Percentiles rank a stretch among this genome's conserved stretches.
phyloP scores from a whole-genome alignment of 148 eudicot genomes.

The Hydrangea macrophylla region DNA sequence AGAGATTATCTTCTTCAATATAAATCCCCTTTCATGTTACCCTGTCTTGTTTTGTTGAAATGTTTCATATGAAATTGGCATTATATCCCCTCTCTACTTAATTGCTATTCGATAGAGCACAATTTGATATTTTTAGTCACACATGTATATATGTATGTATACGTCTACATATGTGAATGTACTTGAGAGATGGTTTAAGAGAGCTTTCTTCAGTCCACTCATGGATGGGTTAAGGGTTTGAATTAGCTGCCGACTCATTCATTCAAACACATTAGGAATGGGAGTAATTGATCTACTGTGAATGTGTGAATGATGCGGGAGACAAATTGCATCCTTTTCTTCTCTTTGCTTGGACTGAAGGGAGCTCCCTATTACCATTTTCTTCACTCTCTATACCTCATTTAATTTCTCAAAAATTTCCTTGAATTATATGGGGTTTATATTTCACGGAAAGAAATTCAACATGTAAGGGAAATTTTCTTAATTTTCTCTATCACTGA shows the following conservation, averaged over 20 bases:
- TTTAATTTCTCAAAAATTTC: background rate
- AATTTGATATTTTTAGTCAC: too few relatives aligned
- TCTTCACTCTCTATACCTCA: background rate
- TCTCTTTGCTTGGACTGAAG: slow-evolving; percentile 45
- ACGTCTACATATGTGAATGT: too few relatives aligned
- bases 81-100: background rate
- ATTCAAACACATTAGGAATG: slow-evolving; percentile 24
- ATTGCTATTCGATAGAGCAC: background rate
- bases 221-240: slow-evolving; percentile 27
- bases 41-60: background rate
- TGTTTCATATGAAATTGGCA: background rate
- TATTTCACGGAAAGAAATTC: too few relatives aligned
- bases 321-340: slow-evolving; percentile 26
- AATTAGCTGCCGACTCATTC: slow-evolving; percentile 41
- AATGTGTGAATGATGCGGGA: slow-evolving; percentile 42
- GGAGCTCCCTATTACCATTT: slow-evolving; percentile 32
- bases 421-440: background rate
- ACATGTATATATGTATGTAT: too few relatives aligned
- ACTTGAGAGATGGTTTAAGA: background rate
- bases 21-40: background rate
- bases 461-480: background rate
- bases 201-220: slow-evolving; percentile 51
- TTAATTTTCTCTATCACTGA: background rate
- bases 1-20: background rate
- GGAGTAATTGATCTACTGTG: slow-evolving; percentile 22